Evolutionary conservation across 352 stramenopile genomes (phyloP).

Genomic region (Blastocystis sp.): DNA sequence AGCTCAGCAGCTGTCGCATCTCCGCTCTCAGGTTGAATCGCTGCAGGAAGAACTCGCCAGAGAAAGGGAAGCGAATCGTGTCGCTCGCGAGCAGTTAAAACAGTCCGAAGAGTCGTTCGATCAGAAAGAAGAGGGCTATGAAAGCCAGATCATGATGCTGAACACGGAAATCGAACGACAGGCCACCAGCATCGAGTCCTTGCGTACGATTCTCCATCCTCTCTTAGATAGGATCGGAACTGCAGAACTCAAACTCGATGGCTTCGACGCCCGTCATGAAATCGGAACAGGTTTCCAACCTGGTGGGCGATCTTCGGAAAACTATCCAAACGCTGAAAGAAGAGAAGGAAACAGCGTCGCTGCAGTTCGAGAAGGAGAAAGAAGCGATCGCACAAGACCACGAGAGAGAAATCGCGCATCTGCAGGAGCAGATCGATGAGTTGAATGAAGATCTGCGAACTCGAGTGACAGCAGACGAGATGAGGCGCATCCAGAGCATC

Average conservation of each 20-base stretch:
- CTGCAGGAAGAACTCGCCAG: not conserved
- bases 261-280: not conserved
- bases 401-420: not conserved
- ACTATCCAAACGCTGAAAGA: not conserved
- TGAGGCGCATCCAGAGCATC: not conserved
- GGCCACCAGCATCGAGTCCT: not conserved
- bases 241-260: not conserved
- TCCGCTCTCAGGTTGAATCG: not conserved
- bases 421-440: not conserved
- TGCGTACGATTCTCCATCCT: not conserved
- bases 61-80: not conserved
- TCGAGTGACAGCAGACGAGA: not conserved
- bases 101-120: not conserved
- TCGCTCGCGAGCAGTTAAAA: not conserved
- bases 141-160: constrained; percentile 21
- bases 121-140: not conserved
- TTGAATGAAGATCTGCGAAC: constrained; percentile 2
- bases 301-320: not conserved
- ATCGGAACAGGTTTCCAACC: not conserved
- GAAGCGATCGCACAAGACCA: not conserved
- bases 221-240: not conserved
- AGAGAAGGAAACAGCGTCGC: not conserved
- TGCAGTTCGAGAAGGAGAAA: not conserved
- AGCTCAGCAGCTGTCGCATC: not conserved
- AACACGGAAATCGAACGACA: not conserved